Conservation (phyloP, 257 asterid species). For the Solanum dulcamara region DNA sequence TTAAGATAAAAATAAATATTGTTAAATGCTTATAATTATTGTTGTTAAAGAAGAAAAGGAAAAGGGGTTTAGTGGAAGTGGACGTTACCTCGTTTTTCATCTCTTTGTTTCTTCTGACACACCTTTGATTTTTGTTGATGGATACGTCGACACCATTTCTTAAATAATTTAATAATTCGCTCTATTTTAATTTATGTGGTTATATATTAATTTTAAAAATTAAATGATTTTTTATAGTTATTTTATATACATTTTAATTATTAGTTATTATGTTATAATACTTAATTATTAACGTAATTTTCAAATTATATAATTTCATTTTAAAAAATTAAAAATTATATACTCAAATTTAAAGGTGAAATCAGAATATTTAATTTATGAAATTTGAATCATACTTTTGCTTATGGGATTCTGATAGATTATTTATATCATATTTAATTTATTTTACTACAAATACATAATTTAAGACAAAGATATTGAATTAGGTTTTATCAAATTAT, state of each 20-base stretch:
- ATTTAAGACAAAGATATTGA: background rate
- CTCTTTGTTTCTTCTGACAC: constrained; percentile 69
- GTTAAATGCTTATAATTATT: background rate
- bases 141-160: constrained; percentile 26
- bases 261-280: no score
- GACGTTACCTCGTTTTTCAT: constrained; percentile 93
- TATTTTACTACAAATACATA: background rate
- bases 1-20: background rate
- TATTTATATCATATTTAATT: background rate
- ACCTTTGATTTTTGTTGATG: constrained; percentile 23
- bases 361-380: background rate
- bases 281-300: no score
- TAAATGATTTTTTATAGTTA: background rate
- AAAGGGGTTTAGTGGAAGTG: constrained; percentile 33
- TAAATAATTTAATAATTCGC: background rate
- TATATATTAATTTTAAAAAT: background rate
- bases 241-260: no score
- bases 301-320: no score
- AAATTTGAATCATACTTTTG: background rate
- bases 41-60: background rate
- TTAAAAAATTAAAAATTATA: background rate
- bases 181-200: background rate
- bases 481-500: background rate
- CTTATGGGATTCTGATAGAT: background rate
- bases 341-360: background rate